A percentile compares a stretch with the other conserved stretches of the same genome.
phyloP scores from a whole-genome alignment of 495 filamentous ascomycete genomes.

The Aspergillus carlsbadensis region DNA sequence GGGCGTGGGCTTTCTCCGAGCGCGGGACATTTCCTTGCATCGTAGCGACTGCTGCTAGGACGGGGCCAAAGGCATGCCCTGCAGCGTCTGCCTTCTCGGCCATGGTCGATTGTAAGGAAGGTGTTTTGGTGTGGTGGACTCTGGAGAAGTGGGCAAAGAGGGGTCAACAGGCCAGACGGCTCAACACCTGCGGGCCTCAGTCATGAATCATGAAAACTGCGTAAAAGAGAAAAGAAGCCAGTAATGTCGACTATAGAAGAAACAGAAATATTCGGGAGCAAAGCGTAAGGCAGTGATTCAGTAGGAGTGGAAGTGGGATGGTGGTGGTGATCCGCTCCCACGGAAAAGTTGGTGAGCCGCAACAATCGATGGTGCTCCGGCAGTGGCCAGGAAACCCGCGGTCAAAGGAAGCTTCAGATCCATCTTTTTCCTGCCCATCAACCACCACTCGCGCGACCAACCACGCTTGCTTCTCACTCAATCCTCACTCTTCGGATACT shows the following conservation, averaged over 20 bases:
- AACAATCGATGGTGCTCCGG: slow-evolving; percentile 2
- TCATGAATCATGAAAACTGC: slow-evolving; percentile 29
- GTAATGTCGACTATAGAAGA: neutral
- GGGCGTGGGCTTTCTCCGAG: slow-evolving; percentile 82
- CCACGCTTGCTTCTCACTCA: neutral
- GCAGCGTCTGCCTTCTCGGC: slow-evolving; percentile 59
- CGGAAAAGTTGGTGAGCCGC: slow-evolving; percentile 32
- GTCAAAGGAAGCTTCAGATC: slow-evolving; percentile 12
- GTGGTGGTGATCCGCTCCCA: slow-evolving; percentile 30
- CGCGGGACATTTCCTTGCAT: slow-evolving; percentile 84
- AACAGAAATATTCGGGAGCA: slow-evolving; percentile 14
- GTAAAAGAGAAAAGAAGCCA: slow-evolving; percentile 2
- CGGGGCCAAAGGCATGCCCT: slow-evolving; percentile 73
- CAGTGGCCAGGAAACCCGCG: slow-evolving; percentile 12
- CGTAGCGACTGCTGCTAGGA: slow-evolving; percentile 82
- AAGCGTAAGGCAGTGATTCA: slow-evolving; percentile 17
- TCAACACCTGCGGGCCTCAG: slow-evolving; percentile 23
- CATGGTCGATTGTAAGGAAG: slow-evolving; percentile 50
- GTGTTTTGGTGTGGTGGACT: slow-evolving; percentile 21
- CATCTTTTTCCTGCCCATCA: slow-evolving; percentile 4
- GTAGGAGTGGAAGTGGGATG: slow-evolving; percentile 39
- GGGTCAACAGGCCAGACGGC: slow-evolving; percentile 30
- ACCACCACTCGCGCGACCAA: slow-evolving; percentile 7
- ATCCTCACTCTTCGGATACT: neutral
- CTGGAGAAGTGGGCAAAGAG: slow-evolving; percentile 18